Conservation (phyloP, 805 yeast genomes). For the Cyberlindnera suaveolens region DNA sequence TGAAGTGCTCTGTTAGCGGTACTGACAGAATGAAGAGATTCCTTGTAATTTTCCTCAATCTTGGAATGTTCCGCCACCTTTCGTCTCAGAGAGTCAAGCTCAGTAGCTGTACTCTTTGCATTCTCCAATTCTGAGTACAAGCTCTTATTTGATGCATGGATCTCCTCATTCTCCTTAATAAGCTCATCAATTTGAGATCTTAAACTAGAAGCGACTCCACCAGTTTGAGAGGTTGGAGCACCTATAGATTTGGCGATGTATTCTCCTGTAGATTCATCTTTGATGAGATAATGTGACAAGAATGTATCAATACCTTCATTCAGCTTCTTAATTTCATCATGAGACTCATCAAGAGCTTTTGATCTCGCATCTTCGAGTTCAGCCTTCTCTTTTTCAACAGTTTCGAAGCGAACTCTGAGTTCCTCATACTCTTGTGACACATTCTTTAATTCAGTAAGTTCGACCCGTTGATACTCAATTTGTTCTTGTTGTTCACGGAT, state of each 20-base stretch:
- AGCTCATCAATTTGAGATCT: slow-evolving; percentile 55
- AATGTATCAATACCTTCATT: slow-evolving; percentile 24
- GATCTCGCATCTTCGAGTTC: slow-evolving; percentile 33
- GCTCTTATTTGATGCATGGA: slow-evolving; percentile 27
- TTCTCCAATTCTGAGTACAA: slow-evolving; percentile 29
- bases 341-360: slow-evolving; percentile 23
- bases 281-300: slow-evolving; percentile 21
- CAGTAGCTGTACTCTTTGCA: slow-evolving; percentile 11
- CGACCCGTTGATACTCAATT: slow-evolving; percentile 34
- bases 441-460: slow-evolving; percentile 37
- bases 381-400: slow-evolving; percentile 37
- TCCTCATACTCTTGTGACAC: slow-evolving; percentile 41
- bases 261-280: slow-evolving; percentile 16
- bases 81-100: slow-evolving; percentile 24
- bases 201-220: slow-evolving; percentile 24
- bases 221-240: background rate
- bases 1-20: slow-evolving; percentile 72
- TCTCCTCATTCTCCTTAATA: slow-evolving; percentile 39
- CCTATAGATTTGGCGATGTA: slow-evolving; percentile 6
- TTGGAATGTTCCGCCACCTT: slow-evolving; percentile 32
- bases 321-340: slow-evolving; percentile 22
- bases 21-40: slow-evolving; percentile 64
- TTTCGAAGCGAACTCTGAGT: slow-evolving; percentile 40
- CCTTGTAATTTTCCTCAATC: slow-evolving; percentile 61
- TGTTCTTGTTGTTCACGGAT: slow-evolving; percentile 46